Evolutionary conservation across 805 yeast species (phyloP), one percentile per base, ranked within the genome.

Genomic region (Kuraishia piskuri): DNA sequence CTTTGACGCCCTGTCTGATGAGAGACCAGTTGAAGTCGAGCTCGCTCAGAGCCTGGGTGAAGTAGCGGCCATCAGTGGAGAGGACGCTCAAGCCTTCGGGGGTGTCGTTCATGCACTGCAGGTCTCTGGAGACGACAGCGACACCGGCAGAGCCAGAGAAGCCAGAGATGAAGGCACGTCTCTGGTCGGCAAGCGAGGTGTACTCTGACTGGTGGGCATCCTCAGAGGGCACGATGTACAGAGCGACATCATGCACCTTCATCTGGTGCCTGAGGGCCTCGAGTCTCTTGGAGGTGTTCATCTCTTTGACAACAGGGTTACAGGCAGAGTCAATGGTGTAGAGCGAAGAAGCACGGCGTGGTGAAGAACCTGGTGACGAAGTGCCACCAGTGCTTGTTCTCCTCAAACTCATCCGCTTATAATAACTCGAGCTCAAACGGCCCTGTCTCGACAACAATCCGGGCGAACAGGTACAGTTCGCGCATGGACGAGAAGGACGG

Each of bases 151-250:
- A 84, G 0, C 98, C 99, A 12, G 92, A 86, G 70, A 92, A 92
- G 0, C 90, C 97, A 6, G 91, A 79, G 24, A 92, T 86, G 61
- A 77, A 92, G 53, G 81, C 86, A 54, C 97, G 76, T 60, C 97
- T 80, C 64, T 86, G 88, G 66, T 92, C 98, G 14, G 85, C 80
- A 1, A 77, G 71, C 0, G 94, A 79, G 7, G 92, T 92, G 61
- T 91, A 91, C 70, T 92, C 99, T 24, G 91, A 83, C 67, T 87
- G 92, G 67, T 92, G 99, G 61, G 88, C 96, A 65, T 92, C 99
- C 65, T 90, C 97, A 46, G 95, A 84, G 1, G 76, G 76, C 8
- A 82, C 67, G 50, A 82, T 75, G 62, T 82, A 82, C 36, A 89
- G 84, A 10, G 85, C 88, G 44, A 92, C 65, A 37, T 79, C 81